Percentiles rank a stretch among this genome's conserved stretches.
These are phyloP conservation scores for Tulasnella sp. DNA, from an alignment of 768 basidiomycete species.

Conservation along the genomic window DNA sequence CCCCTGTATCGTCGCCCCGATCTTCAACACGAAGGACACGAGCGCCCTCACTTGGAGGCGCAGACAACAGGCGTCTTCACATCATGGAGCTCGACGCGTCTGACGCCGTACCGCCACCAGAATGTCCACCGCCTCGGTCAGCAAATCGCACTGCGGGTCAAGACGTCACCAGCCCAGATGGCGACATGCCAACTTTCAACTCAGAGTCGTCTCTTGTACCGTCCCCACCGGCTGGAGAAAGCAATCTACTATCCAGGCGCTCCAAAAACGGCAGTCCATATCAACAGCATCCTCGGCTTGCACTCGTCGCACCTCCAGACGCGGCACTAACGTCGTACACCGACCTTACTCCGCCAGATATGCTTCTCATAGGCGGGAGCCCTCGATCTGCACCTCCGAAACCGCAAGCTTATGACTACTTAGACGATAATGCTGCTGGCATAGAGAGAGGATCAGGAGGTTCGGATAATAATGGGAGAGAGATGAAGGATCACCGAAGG, in stretches of 20 bases:
- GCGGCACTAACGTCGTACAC: conserved; percentile 2
- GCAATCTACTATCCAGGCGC: too few relatives aligned
- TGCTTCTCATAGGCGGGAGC: background rate
- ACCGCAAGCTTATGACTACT: background rate
- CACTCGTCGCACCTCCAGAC: conserved; percentile 11
- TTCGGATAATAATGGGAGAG: background rate
- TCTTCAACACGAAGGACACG: background rate
- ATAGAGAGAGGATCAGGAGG: background rate
- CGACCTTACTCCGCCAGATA: conserved; percentile 8
- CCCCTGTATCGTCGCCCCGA: background rate
- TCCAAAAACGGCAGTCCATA: too few relatives aligned
- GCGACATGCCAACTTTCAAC: too few relatives aligned
- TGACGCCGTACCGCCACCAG: too few relatives aligned
- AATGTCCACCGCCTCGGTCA: too few relatives aligned
- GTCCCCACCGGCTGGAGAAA: too few relatives aligned
- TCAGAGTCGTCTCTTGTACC: too few relatives aligned
- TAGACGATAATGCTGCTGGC: background rate
- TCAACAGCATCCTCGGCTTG: background rate
- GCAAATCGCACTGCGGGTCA: too few relatives aligned
- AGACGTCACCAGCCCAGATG: too few relatives aligned
- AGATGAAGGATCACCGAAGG: background rate
- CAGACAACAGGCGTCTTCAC: conserved; percentile 5
- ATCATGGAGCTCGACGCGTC: conserved; percentile 10
- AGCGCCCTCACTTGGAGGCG: background rate
- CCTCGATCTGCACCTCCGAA: conserved; percentile 3